Base-by-base conservation (phyloP, 2,329 filamentous ascomycete species). In the Aspergillus novofumigatus region DNA sequence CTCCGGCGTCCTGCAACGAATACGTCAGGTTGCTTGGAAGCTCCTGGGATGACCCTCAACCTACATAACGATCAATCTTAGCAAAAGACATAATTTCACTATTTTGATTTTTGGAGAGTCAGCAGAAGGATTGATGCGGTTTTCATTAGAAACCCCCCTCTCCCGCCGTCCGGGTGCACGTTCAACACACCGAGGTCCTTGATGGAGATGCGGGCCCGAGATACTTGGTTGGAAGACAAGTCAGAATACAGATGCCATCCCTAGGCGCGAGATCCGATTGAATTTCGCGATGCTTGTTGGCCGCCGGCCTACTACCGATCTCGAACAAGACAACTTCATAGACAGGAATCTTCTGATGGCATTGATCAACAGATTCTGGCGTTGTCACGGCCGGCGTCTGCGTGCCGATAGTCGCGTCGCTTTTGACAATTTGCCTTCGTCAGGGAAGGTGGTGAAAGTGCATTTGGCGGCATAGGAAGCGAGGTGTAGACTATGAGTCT, bases 271-370 rank as follows among this genome's bases (percentile, higher is more conserved):
- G 49, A 58, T 55, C 32, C 50, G 20, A 29, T 53, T 55, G 17
- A 44, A 55, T 45, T 58, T 53, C 44, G 25, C 44, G 38, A 50
- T 48, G 20, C 28, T 53, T 53, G 53, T 53, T 58, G 49, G 49
- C 4, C 50, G 56, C 14, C 53, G 49, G 20, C 45, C 50, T 52
- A 14, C 32, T 35, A 51, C 42, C 26, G n/a, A 53, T 52, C 23
- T 38, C 21, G 56, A 58, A 20, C 49, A 49, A n/a, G 53, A 55
- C 21, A 49, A 51, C 45, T n/a, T 53, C 29, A 51, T 55, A 29
- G 44, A 55, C 32, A 41, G 42, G 26, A 56, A 48, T 54, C 26
- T 54, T 54, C 48, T 52, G 21, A 54, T 47, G 8, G 14, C 32
- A 29, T 51, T 57, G 25, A 9, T 2, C 8, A 3, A 29, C 28